Conservation (phyloP, 2,329 filamentous ascomycete genomes). For the Aspergillus tamarii region DNA sequence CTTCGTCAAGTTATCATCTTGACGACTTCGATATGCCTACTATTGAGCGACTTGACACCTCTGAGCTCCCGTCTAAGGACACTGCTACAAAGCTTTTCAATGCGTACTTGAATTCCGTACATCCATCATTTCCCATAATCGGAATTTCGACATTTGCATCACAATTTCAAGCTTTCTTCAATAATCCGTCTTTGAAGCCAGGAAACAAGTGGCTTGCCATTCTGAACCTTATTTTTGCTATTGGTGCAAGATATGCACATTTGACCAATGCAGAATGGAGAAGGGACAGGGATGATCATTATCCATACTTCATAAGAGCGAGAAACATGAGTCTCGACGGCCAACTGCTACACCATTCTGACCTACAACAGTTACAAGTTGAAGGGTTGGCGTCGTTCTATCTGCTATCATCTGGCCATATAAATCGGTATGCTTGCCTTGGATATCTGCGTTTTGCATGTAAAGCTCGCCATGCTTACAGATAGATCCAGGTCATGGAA, state of each 20-base stretch:
- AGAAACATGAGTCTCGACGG: constrained; percentile 42
- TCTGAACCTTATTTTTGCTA: constrained; percentile 50
- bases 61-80: constrained; percentile 41
- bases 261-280: constrained; percentile 41
- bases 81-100: constrained; percentile 45
- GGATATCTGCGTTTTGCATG: neutral
- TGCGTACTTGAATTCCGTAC: constrained; percentile 46
- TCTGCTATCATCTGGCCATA: constrained; percentile 43
- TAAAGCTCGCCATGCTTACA: constrained; percentile 4
- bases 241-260: constrained; percentile 45
- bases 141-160: constrained; percentile 45
- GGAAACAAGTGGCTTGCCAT: constrained; percentile 49
- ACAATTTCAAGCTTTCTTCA: constrained; percentile 46
- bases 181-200: constrained; percentile 35
- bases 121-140: constrained; percentile 50
- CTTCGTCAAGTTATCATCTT: constrained; percentile 42
- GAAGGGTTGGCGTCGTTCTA: constrained; percentile 48
- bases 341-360: constrained; percentile 45
- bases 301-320: constrained; percentile 46
- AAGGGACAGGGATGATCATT: constrained; percentile 42
- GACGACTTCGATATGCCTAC: constrained; percentile 45
- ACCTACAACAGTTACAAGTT: constrained; percentile 49
- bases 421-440: constrained; percentile 42
- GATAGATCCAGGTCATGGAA: constrained; percentile 44
- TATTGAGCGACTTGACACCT: constrained; percentile 38